phyloP scores from a whole-genome alignment of 2,329 filamentous ascomycete species.

The Stromatinia cepivora region DNA sequence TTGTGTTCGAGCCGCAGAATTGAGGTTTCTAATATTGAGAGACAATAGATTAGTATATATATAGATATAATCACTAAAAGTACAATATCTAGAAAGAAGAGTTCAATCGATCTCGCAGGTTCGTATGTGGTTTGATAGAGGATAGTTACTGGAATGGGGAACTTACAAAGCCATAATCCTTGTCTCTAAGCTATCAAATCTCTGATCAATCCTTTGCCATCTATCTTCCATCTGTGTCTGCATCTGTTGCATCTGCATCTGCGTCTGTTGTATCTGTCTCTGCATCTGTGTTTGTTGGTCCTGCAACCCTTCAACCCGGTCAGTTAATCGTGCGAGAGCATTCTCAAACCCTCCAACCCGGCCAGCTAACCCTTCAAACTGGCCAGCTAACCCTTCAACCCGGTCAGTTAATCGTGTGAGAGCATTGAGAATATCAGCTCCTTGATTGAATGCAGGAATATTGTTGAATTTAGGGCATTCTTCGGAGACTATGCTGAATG shows the following conservation, averaged over 20 bases:
- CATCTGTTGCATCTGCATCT: not conserved
- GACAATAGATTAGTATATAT: slow-evolving; percentile 5
- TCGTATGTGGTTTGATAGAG: too few species aligned
- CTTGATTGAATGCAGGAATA: not conserved
- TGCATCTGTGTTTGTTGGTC: not conserved
- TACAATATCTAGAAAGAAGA: not conserved
- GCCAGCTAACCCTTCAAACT: too few species aligned
- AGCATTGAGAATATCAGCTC: not conserved
- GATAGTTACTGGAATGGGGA: too few species aligned
- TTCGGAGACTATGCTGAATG: not conserved
- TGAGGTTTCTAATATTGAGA: not conserved
- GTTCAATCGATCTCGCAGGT: too few species aligned
- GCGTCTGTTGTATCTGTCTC: not conserved
- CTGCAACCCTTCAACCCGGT: too few species aligned
- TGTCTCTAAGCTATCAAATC: not conserved
- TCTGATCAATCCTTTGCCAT: not conserved
- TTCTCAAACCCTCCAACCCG: too few species aligned
- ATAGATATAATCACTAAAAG: not conserved
- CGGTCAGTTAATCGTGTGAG: too few species aligned
- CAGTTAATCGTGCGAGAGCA: too few species aligned
- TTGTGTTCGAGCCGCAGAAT: not conserved
- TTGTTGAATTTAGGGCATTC: not conserved
- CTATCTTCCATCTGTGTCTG: not conserved
- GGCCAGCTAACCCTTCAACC: too few species aligned
- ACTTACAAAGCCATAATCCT: not conserved